phyloP scores from a whole-genome alignment of 345 rosid species.

The Melaleuca alternifolia region DNA sequence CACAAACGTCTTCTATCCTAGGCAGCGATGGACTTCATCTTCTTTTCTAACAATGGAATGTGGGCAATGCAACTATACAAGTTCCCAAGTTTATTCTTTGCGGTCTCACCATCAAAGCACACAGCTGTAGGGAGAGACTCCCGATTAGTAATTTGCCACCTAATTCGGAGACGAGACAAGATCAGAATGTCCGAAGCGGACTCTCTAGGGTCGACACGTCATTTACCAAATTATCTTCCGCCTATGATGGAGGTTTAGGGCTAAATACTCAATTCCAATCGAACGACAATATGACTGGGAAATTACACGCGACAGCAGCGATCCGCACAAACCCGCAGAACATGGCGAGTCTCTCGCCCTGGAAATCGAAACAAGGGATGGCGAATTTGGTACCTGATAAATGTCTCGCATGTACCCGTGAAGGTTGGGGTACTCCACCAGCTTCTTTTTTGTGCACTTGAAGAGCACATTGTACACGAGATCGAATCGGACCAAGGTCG shows the following conservation, averaged over 20 bases:
- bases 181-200: neutral
- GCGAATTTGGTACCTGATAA: constrained; percentile 43
- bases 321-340: neutral
- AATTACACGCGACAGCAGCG: neutral
- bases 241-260: neutral
- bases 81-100: neutral
- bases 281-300: neutral
- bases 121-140: neutral
- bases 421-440: constrained; percentile 59
- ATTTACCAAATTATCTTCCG: neutral
- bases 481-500: constrained; percentile 81
- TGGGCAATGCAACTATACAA: neutral
- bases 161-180: neutral
- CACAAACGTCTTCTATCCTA: neutral
- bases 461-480: constrained; percentile 63
- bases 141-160: neutral
- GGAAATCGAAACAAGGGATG: neutral
- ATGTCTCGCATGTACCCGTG: constrained; percentile 60
- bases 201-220: neutral
- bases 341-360: neutral
- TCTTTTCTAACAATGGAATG: neutral
- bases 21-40: neutral
- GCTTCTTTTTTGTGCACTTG: constrained; percentile 81
- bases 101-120: neutral
- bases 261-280: neutral